Evolutionary conservation across 495 filamentous ascomycete genomes (phyloP), one percentile per base, ranked within the genome.

Genomic region (Lentithecium fluviatile): DNA sequence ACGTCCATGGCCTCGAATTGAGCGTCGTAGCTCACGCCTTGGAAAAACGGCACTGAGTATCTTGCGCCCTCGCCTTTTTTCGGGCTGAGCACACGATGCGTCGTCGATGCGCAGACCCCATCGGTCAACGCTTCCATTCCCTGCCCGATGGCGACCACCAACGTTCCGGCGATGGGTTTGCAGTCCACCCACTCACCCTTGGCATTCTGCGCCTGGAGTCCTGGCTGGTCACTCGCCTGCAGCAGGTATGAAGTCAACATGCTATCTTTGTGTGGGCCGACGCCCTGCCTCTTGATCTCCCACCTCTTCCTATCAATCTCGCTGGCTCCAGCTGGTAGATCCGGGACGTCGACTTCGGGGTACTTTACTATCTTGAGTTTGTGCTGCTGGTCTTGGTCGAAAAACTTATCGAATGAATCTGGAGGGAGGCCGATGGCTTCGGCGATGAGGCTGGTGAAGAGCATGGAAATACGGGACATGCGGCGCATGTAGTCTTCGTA

Each of bases 341-440:
- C 74, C 6, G 85, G 69, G 59, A 73, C 70, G 3, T 78, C 71
- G 0, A 83, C 74, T 68, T 88, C 84, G 0, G 88, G 86, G 65
- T 96, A 96, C 72, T 94, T 95, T 63, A 97, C 83, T 56, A 96
- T 89, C 71, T 97, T 97, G 38, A 96, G 77, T 68, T 94, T 93
- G 76, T 95, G 90, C 79, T 95, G 87, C 73, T 91, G 86, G 60
- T 84, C 78, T 2, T 77, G 72, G 58, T 95, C 90, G 74, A 89
- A 95, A 78, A 95, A 97, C 57, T 82, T 81, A 65, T 87, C 74
- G 70, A 98, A 93, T 0, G 91, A 89, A 24, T 77, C 78, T 0
- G 82, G 61, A 0, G 85, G 83, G 0, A 98, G 80, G 24, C 83
- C 85, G 48, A 98, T 84, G 8, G 91, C 86, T 75, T 97, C 91